A percentile compares a stretch with the other conserved stretches of the same genome.
Evolutionary conservation across 495 filamentous ascomycete species (phyloP).

Genomic region (Talaromyces wortmannii): DNA sequence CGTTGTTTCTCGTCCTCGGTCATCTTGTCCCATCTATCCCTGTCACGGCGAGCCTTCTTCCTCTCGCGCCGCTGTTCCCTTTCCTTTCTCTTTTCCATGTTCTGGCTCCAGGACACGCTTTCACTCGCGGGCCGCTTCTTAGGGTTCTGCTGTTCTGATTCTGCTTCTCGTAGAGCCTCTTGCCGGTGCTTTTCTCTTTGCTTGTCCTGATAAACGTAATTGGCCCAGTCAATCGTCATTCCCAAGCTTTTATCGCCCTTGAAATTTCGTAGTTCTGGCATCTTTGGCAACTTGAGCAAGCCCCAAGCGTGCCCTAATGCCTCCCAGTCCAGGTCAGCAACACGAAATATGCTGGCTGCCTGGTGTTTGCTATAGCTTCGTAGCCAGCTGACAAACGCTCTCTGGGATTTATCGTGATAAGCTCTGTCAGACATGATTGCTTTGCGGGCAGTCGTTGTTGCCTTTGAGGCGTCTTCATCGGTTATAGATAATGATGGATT

Average conservation of each 20-base stretch:
- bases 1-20: slow-evolving; percentile 65
- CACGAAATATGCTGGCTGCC: slow-evolving; percentile 83
- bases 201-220: slow-evolving; percentile 71
- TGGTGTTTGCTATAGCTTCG: slow-evolving; percentile 87
- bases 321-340: slow-evolving; percentile 75
- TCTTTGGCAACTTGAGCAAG: slow-evolving; percentile 79
- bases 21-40: slow-evolving; percentile 61
- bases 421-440: slow-evolving; percentile 66
- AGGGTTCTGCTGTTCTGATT: slow-evolving; percentile 17
- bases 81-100: slow-evolving; percentile 62
- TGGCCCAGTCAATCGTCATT: slow-evolving; percentile 51
- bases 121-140: slow-evolving; percentile 35
- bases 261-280: slow-evolving; percentile 80
- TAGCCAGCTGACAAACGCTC: slow-evolving; percentile 89
- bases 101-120: slow-evolving; percentile 76
- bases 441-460: slow-evolving; percentile 51
- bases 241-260: slow-evolving; percentile 58
- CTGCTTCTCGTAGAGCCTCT: slow-evolving; percentile 34
- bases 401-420: slow-evolving; percentile 79
- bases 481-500: slow-evolving; percentile 40
- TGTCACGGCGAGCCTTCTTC: slow-evolving; percentile 66
- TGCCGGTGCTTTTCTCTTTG: slow-evolving; percentile 64
- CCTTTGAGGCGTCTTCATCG: slow-evolving; percentile 45
- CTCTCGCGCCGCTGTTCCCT: slow-evolving; percentile 63
- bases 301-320: slow-evolving; percentile 77